These are phyloP conservation scores for Rhodotorula sp. DNA, from an alignment of 1,284 basidiomycete species.

Conservation along the genomic window DNA sequence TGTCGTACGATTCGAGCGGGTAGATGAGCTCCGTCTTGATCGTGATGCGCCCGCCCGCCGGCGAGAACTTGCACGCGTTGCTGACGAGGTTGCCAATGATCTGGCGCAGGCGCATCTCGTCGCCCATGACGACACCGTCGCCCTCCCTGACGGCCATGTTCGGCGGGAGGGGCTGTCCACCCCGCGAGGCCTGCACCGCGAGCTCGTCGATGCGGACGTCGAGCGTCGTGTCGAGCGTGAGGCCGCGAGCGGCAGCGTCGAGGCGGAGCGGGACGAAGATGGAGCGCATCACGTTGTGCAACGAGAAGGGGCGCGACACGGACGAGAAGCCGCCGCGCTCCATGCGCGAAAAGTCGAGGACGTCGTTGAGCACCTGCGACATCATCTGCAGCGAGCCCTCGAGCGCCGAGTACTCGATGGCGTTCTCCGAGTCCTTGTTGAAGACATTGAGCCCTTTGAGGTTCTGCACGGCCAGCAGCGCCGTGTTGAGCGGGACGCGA, in stretches of 20 bases:
- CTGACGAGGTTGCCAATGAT: conserved; percentile 54
- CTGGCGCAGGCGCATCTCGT: conserved; percentile 76
- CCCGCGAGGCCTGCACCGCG: conserved; percentile 18
- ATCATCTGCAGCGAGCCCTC: conserved; percentile 83
- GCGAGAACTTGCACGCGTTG: conserved; percentile 67
- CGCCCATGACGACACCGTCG: conserved; percentile 70
- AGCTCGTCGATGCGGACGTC: conserved; percentile 74
- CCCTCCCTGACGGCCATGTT: conserved; percentile 52
- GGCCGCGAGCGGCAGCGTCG: conserved; percentile 68
- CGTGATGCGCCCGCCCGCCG: conserved; percentile 65
- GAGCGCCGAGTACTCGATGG: conserved; percentile 76
- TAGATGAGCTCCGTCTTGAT: conserved; percentile 64
- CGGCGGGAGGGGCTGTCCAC: conserved; percentile 4
- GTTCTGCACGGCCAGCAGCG: conserved; percentile 83
- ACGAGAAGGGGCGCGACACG: conserved; percentile 69
- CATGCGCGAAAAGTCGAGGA: conserved; percentile 56
- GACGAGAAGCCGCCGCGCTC: conserved; percentile 66
- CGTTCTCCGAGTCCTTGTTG: conserved; percentile 60
- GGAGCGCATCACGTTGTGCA: conserved; percentile 78
- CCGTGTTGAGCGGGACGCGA: conserved; percentile 87
- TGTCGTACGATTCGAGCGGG: conserved; percentile 46
- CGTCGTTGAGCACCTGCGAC: conserved; percentile 69
- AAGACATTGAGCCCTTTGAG: conserved; percentile 72
- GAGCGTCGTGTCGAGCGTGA: conserved; percentile 68
- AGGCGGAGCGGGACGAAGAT: conserved; percentile 74